phyloP scores from a whole-genome alignment of 2,329 filamentous ascomycete species.

The Ceratocystiopsis brevicomis region DNA sequence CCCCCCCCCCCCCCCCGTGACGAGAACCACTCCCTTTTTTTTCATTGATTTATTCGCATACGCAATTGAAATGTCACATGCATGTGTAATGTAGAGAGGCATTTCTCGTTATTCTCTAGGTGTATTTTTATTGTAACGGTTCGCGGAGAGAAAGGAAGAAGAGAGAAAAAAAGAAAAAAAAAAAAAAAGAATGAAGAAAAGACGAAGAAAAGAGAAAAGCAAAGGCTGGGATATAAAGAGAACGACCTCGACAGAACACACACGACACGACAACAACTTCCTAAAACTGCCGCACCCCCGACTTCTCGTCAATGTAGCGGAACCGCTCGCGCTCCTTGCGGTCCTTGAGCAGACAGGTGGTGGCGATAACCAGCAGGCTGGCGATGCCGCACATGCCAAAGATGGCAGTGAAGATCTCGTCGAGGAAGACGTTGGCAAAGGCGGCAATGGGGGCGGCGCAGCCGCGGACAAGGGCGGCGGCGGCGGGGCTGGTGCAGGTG shows the following conservation, averaged over 20 bases:
- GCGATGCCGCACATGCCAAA: constrained; percentile 66
- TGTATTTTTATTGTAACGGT: neutral
- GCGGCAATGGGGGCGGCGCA: constrained; percentile 49
- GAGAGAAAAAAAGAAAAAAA: neutral
- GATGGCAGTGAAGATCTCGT: constrained; percentile 58
- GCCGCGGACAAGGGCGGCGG: constrained; percentile 49
- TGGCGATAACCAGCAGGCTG: constrained; percentile 46
- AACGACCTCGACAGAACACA: neutral
- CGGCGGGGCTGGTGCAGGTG: constrained; percentile 49
- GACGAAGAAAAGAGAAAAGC: neutral
- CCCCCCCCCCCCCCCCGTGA: too few species aligned
- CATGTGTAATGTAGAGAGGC: neutral
- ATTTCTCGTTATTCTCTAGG: too few species aligned
- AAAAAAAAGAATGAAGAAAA: neutral
- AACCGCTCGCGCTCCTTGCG: constrained; percentile 65
- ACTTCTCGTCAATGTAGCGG: constrained; percentile 67
- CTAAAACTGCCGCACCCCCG: constrained; percentile 32
- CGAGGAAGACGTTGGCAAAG: constrained; percentile 53
- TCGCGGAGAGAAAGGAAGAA: neutral
- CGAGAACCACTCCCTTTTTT: too few species aligned
- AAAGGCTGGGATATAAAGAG: neutral
- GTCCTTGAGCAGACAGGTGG: constrained; percentile 61
- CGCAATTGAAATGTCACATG: too few species aligned
- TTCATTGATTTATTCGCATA: too few species aligned
- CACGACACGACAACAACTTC: too few species aligned